A percentile compares a stretch with the other conserved stretches of the same genome.
Evolutionary conservation across 129 eudicot species (phyloP).

Genomic region (Oenanthe sinensis): DNA sequence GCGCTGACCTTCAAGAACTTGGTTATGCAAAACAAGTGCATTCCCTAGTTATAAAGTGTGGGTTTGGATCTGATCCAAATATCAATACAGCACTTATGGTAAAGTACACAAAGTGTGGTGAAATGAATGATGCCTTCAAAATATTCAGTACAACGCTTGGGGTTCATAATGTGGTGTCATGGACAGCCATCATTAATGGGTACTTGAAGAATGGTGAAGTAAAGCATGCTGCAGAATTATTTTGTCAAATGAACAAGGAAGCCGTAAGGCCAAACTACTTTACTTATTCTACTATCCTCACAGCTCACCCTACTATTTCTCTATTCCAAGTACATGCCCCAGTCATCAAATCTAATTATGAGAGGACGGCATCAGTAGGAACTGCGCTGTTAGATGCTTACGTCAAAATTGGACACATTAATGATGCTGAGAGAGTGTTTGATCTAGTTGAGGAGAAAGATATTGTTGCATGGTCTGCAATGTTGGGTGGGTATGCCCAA

Average conservation of each 20-base stretch:
- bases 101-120: conserved; percentile 45
- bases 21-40: conserved; percentile 59
- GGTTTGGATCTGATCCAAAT: conserved; percentile 46
- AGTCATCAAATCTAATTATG: conserved; percentile 62
- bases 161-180: conserved; percentile 57
- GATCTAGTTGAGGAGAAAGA: conserved; percentile 52
- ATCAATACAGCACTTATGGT: conserved; percentile 69
- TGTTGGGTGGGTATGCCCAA: conserved; percentile 76
- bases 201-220: conserved; percentile 48
- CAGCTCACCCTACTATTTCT: conserved; percentile 47
- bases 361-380: conserved; percentile 60
- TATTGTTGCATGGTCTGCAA: conserved; percentile 87
- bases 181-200: conserved; percentile 85
- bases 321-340: conserved; percentile 73
- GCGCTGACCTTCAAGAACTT: conserved; percentile 55
- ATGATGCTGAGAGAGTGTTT: conserved; percentile 60
- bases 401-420: conserved; percentile 44
- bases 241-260: conserved; percentile 51
- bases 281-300: conserved; percentile 67
- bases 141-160: conserved; percentile 33
- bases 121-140: conserved; percentile 56
- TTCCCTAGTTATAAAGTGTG: conserved; percentile 38
- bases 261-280: conserved; percentile 57
- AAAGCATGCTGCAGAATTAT: conserved; percentile 38
- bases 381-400: conserved; percentile 80